Evolutionary conservation across 352 stramenopile species (phyloP), one percentile per base, ranked within the genome.

Genomic region (Phytophthora megakarya): DNA sequence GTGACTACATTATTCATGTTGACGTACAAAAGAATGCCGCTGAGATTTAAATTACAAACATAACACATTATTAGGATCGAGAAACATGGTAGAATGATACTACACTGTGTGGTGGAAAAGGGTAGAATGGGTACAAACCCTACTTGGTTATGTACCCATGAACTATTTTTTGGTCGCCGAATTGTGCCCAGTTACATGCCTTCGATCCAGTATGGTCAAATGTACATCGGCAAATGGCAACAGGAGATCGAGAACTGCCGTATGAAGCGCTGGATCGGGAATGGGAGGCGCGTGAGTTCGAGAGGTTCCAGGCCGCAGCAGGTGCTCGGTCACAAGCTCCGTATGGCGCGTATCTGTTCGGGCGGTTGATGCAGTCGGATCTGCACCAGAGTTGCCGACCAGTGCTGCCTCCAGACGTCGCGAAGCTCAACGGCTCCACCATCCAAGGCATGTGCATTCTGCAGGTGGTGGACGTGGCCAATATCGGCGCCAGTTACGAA

Each of bases 381-480:
- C 55, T 92, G 63, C 79, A 88, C 40, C 60, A 86, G 46, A 92
- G 81, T 61, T 94, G 84, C 54, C 58, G 43, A 23, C 80, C 86
- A 12, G 81, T 75, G 56, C 75, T 94, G 23, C 86, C 84, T 5
- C 13, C 42, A 1, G 57, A 85, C 44, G 67, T 92, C 3, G 65
- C 60, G 0, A 64, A 75, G 32, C 58, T 92, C 43, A 67, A 93
- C 30, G 67, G 72, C 21, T 72, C 74, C 22, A 81, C 75, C 22
- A 67, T 94, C 22, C 61, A 90, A 55, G 86, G 86, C 51, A 75
- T 78, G 51, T 93, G 83, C 55, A 78, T 93, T 46, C 66, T 94
- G 18, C 86, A 94, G 85, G 73, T 94, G 30, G 82, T 95, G 26
- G 84, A 95, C 54, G 70, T 91, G 11, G 80, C 82, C 40, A 95